These are phyloP conservation scores for Camptophora hylomeconis DNA, from an alignment of 2,329 filamentous ascomycete species.

Conservation along the genomic window DNA sequence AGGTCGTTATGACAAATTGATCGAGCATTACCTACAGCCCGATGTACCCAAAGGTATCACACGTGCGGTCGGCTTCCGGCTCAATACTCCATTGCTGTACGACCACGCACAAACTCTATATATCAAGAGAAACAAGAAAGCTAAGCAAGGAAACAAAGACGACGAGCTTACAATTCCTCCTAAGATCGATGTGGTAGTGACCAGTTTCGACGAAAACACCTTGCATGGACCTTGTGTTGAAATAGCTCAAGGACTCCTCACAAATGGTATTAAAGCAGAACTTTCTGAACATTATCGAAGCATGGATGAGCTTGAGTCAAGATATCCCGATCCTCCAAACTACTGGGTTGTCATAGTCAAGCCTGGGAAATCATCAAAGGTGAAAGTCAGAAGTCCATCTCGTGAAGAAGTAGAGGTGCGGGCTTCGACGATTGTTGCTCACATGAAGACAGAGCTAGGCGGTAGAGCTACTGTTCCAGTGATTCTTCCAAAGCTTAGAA, in stretches of 20 bases:
- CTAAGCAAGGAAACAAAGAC: conserved; percentile 22
- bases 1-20: conserved; percentile 80
- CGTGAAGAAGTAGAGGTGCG: conserved; percentile 77
- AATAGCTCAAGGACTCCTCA: conserved; percentile 67
- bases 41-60: conserved; percentile 42
- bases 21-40: conserved; percentile 65
- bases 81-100: no score
- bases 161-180: conserved; percentile 19
- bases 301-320: conserved; percentile 55
- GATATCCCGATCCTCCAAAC: conserved; percentile 65
- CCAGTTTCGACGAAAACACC: conserved; percentile 68
- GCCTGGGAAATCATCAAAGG: conserved; percentile 16
- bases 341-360: conserved; percentile 80
- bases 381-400: conserved; percentile 68
- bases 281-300: conserved; percentile 67
- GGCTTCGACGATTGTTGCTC: conserved; percentile 58
- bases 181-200: conserved; percentile 73
- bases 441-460: conserved; percentile 69
- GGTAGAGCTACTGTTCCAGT: conserved; percentile 51
- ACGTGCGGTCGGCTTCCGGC: conserved; percentile 76
- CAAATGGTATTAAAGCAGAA: conserved; percentile 75
- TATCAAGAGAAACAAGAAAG: no score
- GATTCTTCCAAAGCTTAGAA: conserved; percentile 25
- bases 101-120: no score
- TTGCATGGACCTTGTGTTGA: conserved; percentile 65